phyloP scores from a whole-genome alignment of 1,139 yeast species.

The Kodamaea plutei region DNA sequence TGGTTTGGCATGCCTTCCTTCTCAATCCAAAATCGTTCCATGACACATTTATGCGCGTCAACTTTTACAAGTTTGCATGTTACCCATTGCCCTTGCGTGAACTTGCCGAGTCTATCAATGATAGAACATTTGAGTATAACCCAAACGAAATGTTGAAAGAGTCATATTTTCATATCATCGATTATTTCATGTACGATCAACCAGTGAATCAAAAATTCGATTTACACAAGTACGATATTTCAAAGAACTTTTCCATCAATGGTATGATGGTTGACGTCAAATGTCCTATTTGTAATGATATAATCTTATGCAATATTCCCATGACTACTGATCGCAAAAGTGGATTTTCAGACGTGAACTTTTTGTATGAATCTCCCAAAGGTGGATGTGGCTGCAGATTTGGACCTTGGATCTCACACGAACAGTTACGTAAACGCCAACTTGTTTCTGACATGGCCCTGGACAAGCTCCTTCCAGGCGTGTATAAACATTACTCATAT shows the following conservation, averaged over 20 bases:
- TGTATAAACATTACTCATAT: constrained; percentile 2
- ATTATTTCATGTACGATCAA: constrained; percentile 1
- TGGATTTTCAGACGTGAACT: constrained; percentile 19
- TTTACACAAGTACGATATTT: constrained; percentile 2
- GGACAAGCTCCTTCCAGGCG: constrained; percentile 10
- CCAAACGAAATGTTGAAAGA: constrained; percentile 6
- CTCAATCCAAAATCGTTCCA: constrained; percentile 22
- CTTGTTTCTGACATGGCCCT: constrained; percentile 17
- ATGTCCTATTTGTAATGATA: constrained; percentile 20
- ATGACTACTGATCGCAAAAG: constrained; percentile 13
- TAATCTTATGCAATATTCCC: constrained; percentile 11
- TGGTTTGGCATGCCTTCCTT: constrained; percentile 35
- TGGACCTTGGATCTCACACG: constrained; percentile 15
- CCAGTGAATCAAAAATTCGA: constrained; percentile 4
- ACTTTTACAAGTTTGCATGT: constrained; percentile 17
- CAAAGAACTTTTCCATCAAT: constrained; percentile 1
- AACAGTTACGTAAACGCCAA: constrained; percentile 19
- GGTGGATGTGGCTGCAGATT: constrained; percentile 1
- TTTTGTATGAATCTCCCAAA: background rate
- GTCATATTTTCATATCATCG: constrained; percentile 3
- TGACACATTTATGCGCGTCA: constrained; percentile 23
- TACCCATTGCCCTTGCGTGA: constrained; percentile 22
- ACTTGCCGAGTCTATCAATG: constrained; percentile 17
- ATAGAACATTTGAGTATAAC: constrained; percentile 15
- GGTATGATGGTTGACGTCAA: constrained; percentile 4